Conservation (phyloP, 2,329 filamentous ascomycete genomes). For the Trematosphaeria pertusa region DNA sequence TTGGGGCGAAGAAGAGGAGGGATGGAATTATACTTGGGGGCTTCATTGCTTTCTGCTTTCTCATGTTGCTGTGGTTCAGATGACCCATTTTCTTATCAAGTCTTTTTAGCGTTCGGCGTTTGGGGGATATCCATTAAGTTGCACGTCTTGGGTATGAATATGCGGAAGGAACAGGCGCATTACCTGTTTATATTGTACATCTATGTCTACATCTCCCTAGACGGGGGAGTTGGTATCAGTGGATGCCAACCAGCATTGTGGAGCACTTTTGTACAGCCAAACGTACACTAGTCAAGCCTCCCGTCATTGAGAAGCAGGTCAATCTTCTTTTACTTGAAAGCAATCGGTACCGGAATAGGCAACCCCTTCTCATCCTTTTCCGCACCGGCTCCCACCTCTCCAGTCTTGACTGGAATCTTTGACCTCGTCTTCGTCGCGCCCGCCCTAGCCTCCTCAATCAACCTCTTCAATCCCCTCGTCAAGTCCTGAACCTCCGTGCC, state of each 20-base stretch:
- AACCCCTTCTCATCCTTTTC: constrained; percentile 2
- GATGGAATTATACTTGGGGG: constrained; percentile 92
- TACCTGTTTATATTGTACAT: constrained; percentile 45
- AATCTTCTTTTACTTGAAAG: constrained; percentile 6
- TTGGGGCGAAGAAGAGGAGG: constrained; percentile 91
- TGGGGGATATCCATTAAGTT: constrained; percentile 30
- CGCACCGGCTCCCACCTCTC: background rate
- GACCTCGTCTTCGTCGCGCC: constrained; percentile 13
- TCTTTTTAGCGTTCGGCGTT: constrained; percentile 33
- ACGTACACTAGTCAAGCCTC: too few species aligned
- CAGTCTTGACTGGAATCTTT: constrained; percentile 26
- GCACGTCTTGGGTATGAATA: too few species aligned
- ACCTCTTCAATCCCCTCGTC: constrained; percentile 67
- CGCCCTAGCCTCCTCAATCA: constrained; percentile 54
- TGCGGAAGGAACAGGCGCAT: too few species aligned
- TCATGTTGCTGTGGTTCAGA: constrained; percentile 73
- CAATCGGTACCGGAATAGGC: constrained; percentile 7
- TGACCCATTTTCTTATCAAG: constrained; percentile 30
- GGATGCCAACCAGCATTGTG: background rate
- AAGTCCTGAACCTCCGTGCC: constrained; percentile 72
- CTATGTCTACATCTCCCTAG: constrained; percentile 29
- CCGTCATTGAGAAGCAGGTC: too few species aligned
- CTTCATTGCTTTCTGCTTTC: constrained; percentile 91
- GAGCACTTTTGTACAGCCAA: background rate
- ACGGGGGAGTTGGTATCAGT: constrained; percentile 14